Evolutionary conservation across 1,284 basidiomycete genomes (phyloP), one percentile per base, ranked within the genome.

Genomic region (Cutaneotrichosporon cutaneum): DNA sequence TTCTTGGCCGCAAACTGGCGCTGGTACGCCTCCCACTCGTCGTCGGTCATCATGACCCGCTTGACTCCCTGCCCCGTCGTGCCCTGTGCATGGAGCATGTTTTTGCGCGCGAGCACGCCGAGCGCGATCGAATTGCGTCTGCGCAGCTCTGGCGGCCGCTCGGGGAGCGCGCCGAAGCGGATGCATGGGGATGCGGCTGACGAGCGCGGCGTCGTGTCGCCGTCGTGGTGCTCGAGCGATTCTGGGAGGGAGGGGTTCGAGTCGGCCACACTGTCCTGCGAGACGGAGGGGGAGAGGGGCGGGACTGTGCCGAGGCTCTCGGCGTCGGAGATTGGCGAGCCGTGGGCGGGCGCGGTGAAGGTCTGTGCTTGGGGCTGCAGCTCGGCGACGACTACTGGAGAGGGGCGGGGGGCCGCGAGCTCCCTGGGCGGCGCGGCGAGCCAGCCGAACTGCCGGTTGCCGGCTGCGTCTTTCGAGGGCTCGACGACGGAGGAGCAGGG

Each of bases 21-120:
- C 64, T 75, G 74, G 65, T 79, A 77, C 30, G 66, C 68, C 56
- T 74, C 75, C 77, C 77, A 79, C 50, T 79, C 73, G 27, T 64
- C 71, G 65, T 79, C 77, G 4, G 68, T 76, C 76, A 79, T 77
- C 56, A 71, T 65, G 52, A 78, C 62, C 44, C 59, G 68, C 30
- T 58, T 66, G 14, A 64, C 45, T 11, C 56, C 53, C 7, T 16
- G 21, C 21, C 13, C 32, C 30, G 21, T 42, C 58, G 32, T 63
- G 18, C 71, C 73, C 59, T 74, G 72, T 18, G 70, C 71, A 16
- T 64, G 65, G 35, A 78, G 63, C 62, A 80, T 64, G 53, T 72
- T 72, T 56, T 70, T 73, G 35, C 78, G 58, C 9, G 73, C 71
- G 0, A 75, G 72, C 3, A 78, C 75, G 32, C 78, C 78, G 4